Evolutionary conservation across 306 rosid species (phyloP).

Genomic region (Quercus agrifolia): DNA sequence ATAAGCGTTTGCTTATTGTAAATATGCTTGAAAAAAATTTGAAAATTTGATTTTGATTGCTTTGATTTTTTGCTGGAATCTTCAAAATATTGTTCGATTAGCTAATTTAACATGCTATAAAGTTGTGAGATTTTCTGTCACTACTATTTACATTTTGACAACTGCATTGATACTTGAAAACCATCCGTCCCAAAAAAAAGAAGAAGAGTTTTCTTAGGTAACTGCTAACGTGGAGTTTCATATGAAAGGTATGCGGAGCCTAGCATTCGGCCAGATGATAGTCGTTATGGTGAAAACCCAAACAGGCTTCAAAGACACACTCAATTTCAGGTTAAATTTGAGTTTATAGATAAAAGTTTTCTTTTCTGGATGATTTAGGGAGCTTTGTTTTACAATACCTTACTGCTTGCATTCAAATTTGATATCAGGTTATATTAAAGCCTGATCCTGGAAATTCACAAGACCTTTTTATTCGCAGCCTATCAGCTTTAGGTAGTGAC

Average conservation of each 20-base stretch:
- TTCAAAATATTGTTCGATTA: background rate
- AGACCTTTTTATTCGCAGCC: constrained; percentile 86
- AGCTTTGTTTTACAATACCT: background rate
- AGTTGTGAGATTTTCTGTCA: background rate
- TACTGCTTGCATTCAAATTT: constrained; percentile 17
- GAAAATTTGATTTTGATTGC: background rate
- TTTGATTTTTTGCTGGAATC: background rate
- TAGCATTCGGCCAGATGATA: constrained; percentile 92
- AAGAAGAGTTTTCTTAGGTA: constrained; percentile 19
- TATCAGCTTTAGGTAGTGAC: constrained; percentile 81
- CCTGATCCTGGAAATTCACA: constrained; percentile 99
- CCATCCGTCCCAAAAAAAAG: background rate
- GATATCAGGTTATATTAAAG: constrained; percentile 83
- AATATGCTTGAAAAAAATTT: background rate
- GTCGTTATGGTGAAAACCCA: constrained; percentile 99
- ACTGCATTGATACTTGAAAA: background rate
- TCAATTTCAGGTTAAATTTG: constrained; percentile 79
- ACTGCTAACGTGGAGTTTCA: constrained; percentile 28
- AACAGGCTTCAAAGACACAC: constrained; percentile 97
- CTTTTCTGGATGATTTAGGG: constrained; percentile 1
- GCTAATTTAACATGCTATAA: background rate
- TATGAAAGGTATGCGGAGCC: constrained; percentile 83
- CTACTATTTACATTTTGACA: background rate
- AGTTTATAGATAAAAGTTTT: background rate
- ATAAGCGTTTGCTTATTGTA: background rate